Evolutionary conservation across 352 stramenopile genomes (phyloP), one percentile per base, ranked within the genome.

Genomic region (Blastocystis sp.): DNA sequence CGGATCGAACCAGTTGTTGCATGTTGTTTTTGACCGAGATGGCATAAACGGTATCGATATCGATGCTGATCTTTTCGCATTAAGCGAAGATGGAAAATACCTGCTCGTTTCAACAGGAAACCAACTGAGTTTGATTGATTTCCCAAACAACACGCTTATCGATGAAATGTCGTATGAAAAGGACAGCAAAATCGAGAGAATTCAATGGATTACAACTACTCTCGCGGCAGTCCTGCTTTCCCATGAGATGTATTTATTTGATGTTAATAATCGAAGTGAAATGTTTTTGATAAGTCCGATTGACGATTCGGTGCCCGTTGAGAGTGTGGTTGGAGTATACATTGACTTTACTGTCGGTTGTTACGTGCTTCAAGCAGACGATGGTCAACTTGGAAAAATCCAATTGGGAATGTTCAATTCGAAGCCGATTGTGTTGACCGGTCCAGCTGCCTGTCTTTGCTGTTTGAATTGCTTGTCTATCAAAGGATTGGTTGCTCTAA

Each of bases 391-490:
- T 32, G 69, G 69, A 2, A 64, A 59, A 32, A 46, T 81, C 18
- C 69, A 81, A 29, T 65, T 81, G 24, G 69, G 69, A 7, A 11
- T 7, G 4, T 81, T 81, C 36, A 32, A 49, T 29, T 40, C 27
- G 24, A 34, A 81, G 36, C 29, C 16, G 16, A 44, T 27, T 14
- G 34, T 81, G 14, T 63, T 63, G 7, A 16, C 11, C 11, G 69
- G 69, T 42, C 61, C 63, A n/a, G 69, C 69, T 11, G 69, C 44
- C 2, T 81, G 69, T 38, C 24, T 81, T 21, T 63, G 69, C 42
- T 40, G 40, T 53, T 32, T 81, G 4, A 44, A 81, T 32, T 36
- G 24, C 29, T 81, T 16, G 8, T 54, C 4, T 29, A 38, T 81
- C n/a, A 29, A 64, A 32, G 51, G 51, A 59, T 59, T 59, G 32